A percentile compares a stretch with the other conserved stretches of the same genome.
phyloP scores from a whole-genome alignment of 2,329 filamentous ascomycete species.

The Colletotrichum sp. region DNA sequence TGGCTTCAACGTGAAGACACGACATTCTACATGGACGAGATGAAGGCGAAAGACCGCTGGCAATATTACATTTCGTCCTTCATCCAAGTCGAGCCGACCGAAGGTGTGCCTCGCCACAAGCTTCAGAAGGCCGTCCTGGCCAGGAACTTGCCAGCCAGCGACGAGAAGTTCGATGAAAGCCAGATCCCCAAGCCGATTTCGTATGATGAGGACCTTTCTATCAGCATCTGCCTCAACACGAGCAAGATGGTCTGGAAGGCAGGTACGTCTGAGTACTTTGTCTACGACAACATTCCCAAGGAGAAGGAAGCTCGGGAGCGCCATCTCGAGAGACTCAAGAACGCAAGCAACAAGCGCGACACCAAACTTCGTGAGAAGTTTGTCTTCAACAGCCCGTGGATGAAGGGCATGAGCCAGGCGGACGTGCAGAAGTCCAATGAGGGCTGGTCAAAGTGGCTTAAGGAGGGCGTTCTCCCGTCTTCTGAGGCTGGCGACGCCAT shows the following conservation, averaged over 20 bases:
- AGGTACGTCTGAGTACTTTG: slow-evolving; percentile 71
- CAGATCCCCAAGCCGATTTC: slow-evolving; percentile 65
- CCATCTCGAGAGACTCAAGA: slow-evolving; percentile 55
- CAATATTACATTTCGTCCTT: slow-evolving; percentile 96
- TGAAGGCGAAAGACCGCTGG: slow-evolving; percentile 85
- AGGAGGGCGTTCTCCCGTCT: slow-evolving; percentile 49
- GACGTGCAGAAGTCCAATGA: slow-evolving; percentile 78
- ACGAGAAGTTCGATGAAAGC: slow-evolving; percentile 69
- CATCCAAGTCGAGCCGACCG: slow-evolving; percentile 86
- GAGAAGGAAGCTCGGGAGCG: slow-evolving; percentile 66
- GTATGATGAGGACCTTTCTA: slow-evolving; percentile 70
- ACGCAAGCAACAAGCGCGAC: slow-evolving; percentile 66
- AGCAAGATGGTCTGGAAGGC: slow-evolving; percentile 82
- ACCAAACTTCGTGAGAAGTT: slow-evolving; percentile 78
- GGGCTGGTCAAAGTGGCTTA: slow-evolving; percentile 60
- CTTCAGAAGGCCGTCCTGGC: slow-evolving; percentile 73
- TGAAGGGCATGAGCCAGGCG: slow-evolving; percentile 80
- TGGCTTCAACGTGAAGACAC: slow-evolving; percentile 72
- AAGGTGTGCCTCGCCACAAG: slow-evolving; percentile 71
- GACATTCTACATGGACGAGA: slow-evolving; percentile 87
- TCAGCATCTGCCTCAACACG: slow-evolving; percentile 78
- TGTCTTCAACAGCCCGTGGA: slow-evolving; percentile 80
- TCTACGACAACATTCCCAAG: slow-evolving; percentile 74
- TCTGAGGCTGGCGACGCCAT: slow-evolving; percentile 31
- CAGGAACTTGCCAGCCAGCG: slow-evolving; percentile 70